These are phyloP conservation scores for Cytospora piceae DNA, from an alignment of 2,329 filamentous ascomycete genomes.

Conservation along the genomic window DNA sequence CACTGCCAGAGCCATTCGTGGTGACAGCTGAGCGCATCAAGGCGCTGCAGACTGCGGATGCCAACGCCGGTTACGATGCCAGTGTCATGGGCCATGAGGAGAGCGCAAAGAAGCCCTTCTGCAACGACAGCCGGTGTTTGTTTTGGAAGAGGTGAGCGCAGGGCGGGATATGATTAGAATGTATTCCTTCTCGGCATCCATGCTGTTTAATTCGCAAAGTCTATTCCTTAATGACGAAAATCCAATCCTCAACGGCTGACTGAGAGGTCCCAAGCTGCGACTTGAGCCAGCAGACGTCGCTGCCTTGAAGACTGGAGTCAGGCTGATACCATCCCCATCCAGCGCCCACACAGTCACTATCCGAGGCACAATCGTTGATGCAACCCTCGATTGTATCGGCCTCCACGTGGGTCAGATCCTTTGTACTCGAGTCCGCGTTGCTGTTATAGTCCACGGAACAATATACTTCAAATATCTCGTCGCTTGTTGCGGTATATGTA, in stretches of 20 bases:
- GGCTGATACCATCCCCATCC: constrained; percentile 20
- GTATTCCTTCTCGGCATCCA: background rate
- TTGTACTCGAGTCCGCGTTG: background rate
- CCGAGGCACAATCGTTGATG: constrained; percentile 5
- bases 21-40: constrained; percentile 37
- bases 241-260: background rate
- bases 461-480: background rate
- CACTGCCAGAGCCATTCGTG: constrained; percentile 38
- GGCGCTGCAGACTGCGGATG: constrained; percentile 30
- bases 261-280: constrained; percentile 13
- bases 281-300: constrained; percentile 16
- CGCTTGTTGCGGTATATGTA: constrained; percentile 6
- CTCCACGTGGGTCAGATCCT: constrained; percentile 7
- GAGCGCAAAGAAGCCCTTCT: constrained; percentile 33
- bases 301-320: constrained; percentile 5
- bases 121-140: constrained; percentile 20
- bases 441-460: constrained; percentile 18
- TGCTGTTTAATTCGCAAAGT: background rate
- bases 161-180: background rate
- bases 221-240: constrained; percentile 17
- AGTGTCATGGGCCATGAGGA: constrained; percentile 20
- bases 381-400: constrained; percentile 8
- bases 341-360: constrained; percentile 9
- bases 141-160: constrained; percentile 14
- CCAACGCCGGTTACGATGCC: constrained; percentile 17